phyloP scores from a whole-genome alignment of 192 early-diverging fungal species.

The Linnemannia zychae region DNA sequence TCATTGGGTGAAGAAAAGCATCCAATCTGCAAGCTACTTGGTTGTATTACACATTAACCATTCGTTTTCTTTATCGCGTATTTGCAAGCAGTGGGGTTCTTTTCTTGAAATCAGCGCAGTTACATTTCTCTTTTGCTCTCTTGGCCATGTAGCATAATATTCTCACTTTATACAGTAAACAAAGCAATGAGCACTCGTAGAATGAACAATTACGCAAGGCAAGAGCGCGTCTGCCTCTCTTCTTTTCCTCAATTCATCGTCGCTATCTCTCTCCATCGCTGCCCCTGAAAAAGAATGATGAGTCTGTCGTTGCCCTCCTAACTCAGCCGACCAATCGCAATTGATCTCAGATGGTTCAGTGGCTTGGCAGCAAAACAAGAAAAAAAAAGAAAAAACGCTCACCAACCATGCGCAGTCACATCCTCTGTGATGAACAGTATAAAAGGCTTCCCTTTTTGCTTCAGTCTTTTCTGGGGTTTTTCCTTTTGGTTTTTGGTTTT shows the following conservation, averaged over 20 bases:
- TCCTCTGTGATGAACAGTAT: not conserved
- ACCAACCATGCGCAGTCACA: not conserved
- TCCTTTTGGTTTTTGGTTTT: slow-evolving; percentile 54
- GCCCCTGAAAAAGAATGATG: not conserved
- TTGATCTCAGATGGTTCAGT: not conserved
- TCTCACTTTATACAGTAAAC: not conserved
- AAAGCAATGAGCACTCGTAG: not conserved
- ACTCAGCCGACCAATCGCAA: not conserved
- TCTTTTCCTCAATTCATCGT: not conserved
- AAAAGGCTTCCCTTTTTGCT: slow-evolving; percentile 18
- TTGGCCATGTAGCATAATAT: not conserved
- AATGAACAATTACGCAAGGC: not conserved
- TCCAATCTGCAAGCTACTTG: not conserved
- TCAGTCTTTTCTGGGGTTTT: slow-evolving; percentile 49
- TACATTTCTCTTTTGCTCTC: not conserved
- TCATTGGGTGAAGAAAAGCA: not conserved
- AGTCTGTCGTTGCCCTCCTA: not conserved
- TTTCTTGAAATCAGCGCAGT: not conserved
- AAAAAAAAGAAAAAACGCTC: slow-evolving; percentile 18
- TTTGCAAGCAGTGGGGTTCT: no score
- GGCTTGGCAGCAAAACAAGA: slow-evolving; percentile 10
- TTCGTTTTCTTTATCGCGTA: not conserved
- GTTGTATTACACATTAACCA: not conserved
- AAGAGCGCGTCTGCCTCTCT: not conserved
- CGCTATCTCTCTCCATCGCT: not conserved